A percentile compares a stretch with the other conserved stretches of the same genome.
Conservation (phyloP, 2,329 filamentous ascomycete species). For the Clonostachys rhizophaga region DNA sequence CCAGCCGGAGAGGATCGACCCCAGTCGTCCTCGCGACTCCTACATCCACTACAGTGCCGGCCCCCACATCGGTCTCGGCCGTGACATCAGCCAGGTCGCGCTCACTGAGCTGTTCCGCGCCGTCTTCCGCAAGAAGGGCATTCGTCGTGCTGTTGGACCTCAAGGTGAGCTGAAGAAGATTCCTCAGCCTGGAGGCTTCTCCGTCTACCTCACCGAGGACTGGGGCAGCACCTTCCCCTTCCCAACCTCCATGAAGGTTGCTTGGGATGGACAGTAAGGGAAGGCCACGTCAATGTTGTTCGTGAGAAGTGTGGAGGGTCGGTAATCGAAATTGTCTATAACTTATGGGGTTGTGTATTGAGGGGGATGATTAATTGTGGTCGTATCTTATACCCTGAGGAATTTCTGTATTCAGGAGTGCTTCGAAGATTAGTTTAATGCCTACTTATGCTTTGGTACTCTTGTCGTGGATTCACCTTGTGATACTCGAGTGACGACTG, state of each 20-base stretch:
- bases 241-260: conserved; percentile 48
- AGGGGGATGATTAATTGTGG: too few species aligned
- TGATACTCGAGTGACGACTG: too few species aligned
- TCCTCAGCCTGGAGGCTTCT: conserved; percentile 45
- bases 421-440: too few species aligned
- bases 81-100: conserved; percentile 54
- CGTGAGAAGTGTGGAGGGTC: background rate
- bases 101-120: conserved; percentile 65
- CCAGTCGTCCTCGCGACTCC: conserved; percentile 55
- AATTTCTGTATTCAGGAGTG: too few species aligned
- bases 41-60: conserved; percentile 65
- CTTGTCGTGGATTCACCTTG: too few species aligned
- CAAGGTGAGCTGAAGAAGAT: conserved; percentile 68
- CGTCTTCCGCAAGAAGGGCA: conserved; percentile 54
- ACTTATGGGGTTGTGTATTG: too few species aligned
- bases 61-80: conserved; percentile 58
- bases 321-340: too few species aligned
- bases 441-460: too few species aligned
- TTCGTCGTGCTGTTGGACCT: conserved; percentile 56
- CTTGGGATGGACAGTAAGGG: conserved; percentile 34
- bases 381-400: too few species aligned
- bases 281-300: background rate
- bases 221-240: conserved; percentile 46
- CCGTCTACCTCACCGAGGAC: conserved; percentile 62
- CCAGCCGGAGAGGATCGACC: conserved; percentile 53